Base-by-base conservation (phyloP, 2,329 filamentous ascomycete species). In the Nemania sp. region DNA sequence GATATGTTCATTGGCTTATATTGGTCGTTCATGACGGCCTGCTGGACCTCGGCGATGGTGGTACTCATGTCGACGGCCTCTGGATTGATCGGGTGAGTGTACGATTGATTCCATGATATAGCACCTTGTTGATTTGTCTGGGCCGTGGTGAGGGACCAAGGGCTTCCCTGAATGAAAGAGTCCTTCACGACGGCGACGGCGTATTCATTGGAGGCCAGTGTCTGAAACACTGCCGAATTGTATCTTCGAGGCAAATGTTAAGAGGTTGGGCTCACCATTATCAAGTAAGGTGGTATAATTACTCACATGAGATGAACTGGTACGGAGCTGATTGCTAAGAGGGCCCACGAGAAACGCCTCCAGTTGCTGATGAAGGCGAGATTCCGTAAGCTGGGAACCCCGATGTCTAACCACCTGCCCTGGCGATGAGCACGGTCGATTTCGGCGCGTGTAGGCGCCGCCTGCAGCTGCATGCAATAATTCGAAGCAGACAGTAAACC, bases 201-300 rank as follows among this genome's bases (percentile, higher is more conserved):
- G 15, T 68, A 68, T 51, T 63, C 55, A 17, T 62, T 66, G 15
- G 64, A 68, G 11, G 59, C 62, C 5, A 65, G 54, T 3, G 64
- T 54, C 21, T 66, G 56, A n/a, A 68, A 66, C 15, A 68, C 60
- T 2, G 62, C 66, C n/a, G 62, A 68, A 51, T 66, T 65, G 53
- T 54, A 66, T 29, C 62, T 67, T 34, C 5, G 42, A n/a, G n/a
- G n/a, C n/a, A n/a, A n/a, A n/a, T n/a, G n/a, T n/a, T n/a, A n/a
- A n/a, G n/a, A n/a, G n/a, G n/a, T n/a, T n/a, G n/a, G n/a, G n/a
- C n/a, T n/a, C n/a, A n/a, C n/a, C n/a, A n/a, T n/a, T n/a, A n/a
- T n/a, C n/a, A n/a, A n/a, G n/a, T n/a, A n/a, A n/a, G n/a, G n/a
- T n/a, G n/a, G n/a, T n/a, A n/a, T n/a, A n/a, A n/a, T n/a, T n/a